Base-by-base conservation (phyloP, 306 rosid species). In the Delonix regia region DNA sequence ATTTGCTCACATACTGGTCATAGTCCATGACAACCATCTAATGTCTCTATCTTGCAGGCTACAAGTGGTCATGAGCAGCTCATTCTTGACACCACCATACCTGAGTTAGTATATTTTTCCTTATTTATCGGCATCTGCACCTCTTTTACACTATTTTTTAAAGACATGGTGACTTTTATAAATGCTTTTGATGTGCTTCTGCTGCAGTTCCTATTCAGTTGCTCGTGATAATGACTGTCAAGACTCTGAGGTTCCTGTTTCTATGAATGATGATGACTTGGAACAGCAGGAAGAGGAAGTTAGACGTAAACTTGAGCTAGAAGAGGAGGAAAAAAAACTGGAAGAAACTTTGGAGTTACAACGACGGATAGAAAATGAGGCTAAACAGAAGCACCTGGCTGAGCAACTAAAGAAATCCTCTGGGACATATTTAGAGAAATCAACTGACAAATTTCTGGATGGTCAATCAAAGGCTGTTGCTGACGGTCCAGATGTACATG, bases 281-380 rank as follows among this genome's bases (percentile, higher is more conserved):
- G 90, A 86, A 80, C 97, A 80, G 68, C 86, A 71, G 65, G 97
- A 96, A 27, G 98, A 87, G 84, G 98, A 93, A 77, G 78, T 83
- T 79, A 91, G 92, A 83, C 90, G 85, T 44, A 88, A 87, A 85
- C 85, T 84, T 82, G 97, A 93, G 84, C 88, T 93, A 49, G 96
- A 96, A 87, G 97, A 79, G 78, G 98, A 93, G 80, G 99, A 93
- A 83, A 93, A 91, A 85, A 93, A 83, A 86, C 96, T 96, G 73
- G 96, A 93, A 87, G 98, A 93, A 84, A 88, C 97, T 61, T 86
- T 96, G 87, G 96, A 96, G 84, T 90, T 84, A 80, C 99, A 96
- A 70, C 88, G 97, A 53, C 88, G 85, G 81, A 89, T 93, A 75
- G 99, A 93, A 83, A 83, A 90, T 74, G 97, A 93, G 88, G 99